Conservation (phyloP, 306 rosid species). For the Sphenostylis stenocarpa region DNA sequence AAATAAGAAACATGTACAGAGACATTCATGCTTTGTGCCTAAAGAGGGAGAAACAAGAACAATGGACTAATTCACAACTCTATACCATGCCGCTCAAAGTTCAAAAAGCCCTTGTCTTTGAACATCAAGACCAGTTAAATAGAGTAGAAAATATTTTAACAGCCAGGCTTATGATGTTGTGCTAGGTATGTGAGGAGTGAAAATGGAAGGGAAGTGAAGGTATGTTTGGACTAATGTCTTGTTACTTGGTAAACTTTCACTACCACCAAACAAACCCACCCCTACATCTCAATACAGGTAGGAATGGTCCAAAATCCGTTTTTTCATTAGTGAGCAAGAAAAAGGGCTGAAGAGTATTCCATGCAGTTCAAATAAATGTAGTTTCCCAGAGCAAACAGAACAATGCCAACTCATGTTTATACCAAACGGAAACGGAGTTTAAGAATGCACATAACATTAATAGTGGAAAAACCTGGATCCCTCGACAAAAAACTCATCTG, state of each 20-base stretch:
- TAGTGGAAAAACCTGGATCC: slow-evolving; percentile 21
- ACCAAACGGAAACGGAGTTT: slow-evolving; percentile 12
- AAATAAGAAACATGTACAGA: slow-evolving; percentile 12
- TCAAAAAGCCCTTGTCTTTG: not conserved
- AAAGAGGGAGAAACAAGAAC: not conserved
- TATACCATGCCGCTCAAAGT: not conserved
- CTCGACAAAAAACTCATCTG: not conserved
- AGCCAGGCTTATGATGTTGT: not conserved
- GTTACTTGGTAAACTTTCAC: not conserved
- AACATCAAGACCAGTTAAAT: slow-evolving; percentile 20
- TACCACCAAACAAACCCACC: not conserved
- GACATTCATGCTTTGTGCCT: not conserved
- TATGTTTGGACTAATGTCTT: not conserved
- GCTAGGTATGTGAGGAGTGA: not conserved
- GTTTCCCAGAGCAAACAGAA: not conserved
- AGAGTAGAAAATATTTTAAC: slow-evolving; percentile 4
- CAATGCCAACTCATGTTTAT: slow-evolving; percentile 9
- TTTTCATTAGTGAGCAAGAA: not conserved
- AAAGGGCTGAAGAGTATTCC: not conserved
- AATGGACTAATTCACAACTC: not conserved
- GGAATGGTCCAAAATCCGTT: not conserved
- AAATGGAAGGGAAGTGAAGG: not conserved
- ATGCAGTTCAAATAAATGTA: slow-evolving; percentile 21
- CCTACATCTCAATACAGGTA: not conserved
- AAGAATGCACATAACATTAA: slow-evolving; percentile 15